Percentiles rank a stretch among this genome's conserved stretches.
Evolutionary conservation across 148 eudicot genomes (phyloP).

Genomic region (Dianthus caryophyllus): DNA sequence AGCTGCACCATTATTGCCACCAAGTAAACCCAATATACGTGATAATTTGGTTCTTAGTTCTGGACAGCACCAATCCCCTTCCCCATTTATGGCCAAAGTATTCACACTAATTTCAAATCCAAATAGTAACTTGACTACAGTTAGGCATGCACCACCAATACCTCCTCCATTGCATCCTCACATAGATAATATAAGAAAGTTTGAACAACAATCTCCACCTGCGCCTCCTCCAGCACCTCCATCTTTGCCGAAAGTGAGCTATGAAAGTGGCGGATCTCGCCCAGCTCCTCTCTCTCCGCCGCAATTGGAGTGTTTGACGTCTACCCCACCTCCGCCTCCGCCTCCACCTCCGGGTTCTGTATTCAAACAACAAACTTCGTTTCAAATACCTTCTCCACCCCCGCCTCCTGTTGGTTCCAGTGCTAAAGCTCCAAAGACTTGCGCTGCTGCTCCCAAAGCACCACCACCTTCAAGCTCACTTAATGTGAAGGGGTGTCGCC

Average conservation of each 20-base stretch:
- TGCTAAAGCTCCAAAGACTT: conserved; percentile 27
- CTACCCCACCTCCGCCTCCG: conserved; percentile 35
- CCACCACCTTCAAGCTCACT: conserved; percentile 49
- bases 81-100: not conserved
- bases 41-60: conserved; percentile 4
- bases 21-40: conserved; percentile 5
- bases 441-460: conserved; percentile 43
- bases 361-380: conserved; percentile 16
- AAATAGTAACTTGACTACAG: conserved; percentile 2
- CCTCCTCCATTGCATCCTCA: conserved; percentile 7
- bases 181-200: conserved; percentile 15
- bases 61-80: not conserved
- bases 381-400: conserved; percentile 42
- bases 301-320: conserved; percentile 10
- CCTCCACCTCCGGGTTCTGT: conserved; percentile 42
- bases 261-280: conserved; percentile 22
- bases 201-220: conserved; percentile 21
- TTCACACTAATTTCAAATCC: not conserved
- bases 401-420: conserved; percentile 42
- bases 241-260: not conserved
- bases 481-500: conserved; percentile 36
- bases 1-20: not conserved
- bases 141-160: conserved; percentile 9
- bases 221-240: conserved; percentile 26
- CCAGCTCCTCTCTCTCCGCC: conserved; percentile 30